A percentile compares a stretch with the other conserved stretches of the same genome.
Evolutionary conservation across 805 yeast genomes (phyloP).

Genomic region (Metschnikowia gruessii): DNA sequence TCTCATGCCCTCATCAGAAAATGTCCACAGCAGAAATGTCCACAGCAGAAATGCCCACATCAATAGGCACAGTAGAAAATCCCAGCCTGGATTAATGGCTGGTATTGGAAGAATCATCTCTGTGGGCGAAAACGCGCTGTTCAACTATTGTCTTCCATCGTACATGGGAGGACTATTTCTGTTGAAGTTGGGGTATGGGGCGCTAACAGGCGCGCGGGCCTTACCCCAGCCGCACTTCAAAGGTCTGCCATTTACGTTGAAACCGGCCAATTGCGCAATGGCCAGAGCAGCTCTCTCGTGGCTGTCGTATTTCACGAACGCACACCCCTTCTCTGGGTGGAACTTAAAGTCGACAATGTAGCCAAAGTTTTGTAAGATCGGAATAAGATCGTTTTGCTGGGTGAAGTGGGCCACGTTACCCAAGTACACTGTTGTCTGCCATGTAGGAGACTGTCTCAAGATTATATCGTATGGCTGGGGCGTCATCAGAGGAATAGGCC

Average conservation of each 20-base stretch:
- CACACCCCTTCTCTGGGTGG: conserved; percentile 81
- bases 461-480: conserved; percentile 69
- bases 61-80: too few relatives aligned
- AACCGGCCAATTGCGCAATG: conserved; percentile 72
- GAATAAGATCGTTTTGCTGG: conserved; percentile 68
- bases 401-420: conserved; percentile 82
- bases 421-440: conserved; percentile 83
- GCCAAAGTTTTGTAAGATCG: conserved; percentile 76
- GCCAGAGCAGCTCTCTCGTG: conserved; percentile 90
- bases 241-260: conserved; percentile 70
- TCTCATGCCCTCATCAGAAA: not conserved
- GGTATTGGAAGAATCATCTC: too few relatives aligned
- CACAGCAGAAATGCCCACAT: too few relatives aligned
- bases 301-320: conserved; percentile 81
- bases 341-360: conserved; percentile 77
- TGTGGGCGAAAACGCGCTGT: not conserved
- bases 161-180: conserved; percentile 2
- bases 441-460: conserved; percentile 72
- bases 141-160: not conserved
- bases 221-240: conserved; percentile 89
- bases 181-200: conserved; percentile 1
- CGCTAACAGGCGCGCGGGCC: conserved; percentile 31
- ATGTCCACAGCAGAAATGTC: too few relatives aligned
- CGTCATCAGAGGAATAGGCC: conserved; percentile 28
- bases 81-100: too few relatives aligned